These are phyloP conservation scores for Beauveria sp. DNA, from an alignment of 2,329 filamentous ascomycete species.

Conservation along the genomic window DNA sequence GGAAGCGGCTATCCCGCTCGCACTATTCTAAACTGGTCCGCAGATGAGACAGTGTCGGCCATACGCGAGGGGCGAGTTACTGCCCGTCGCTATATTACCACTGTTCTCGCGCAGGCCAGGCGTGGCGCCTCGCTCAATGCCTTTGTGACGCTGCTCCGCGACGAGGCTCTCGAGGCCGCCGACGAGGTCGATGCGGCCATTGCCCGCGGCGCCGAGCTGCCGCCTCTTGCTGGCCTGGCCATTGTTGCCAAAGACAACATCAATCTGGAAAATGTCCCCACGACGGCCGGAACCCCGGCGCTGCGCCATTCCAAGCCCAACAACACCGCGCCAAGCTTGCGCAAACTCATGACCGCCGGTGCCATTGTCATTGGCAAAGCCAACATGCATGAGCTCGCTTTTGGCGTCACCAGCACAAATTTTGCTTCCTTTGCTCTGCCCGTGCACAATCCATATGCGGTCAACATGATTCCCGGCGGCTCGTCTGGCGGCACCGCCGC, in stretches of 20 bases:
- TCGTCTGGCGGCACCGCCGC: slow-evolving; percentile 16
- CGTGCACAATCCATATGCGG: slow-evolving; percentile 14
- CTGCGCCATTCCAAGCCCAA: slow-evolving; percentile 7
- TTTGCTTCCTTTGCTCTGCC: slow-evolving; percentile 13
- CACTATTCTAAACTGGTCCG: slow-evolving; percentile 4
- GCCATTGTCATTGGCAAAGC: slow-evolving; percentile 37
- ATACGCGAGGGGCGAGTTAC: slow-evolving; percentile 6
- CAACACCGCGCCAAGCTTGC: slow-evolving; percentile 15
- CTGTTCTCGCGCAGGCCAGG: not conserved
- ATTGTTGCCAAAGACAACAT: slow-evolving; percentile 18
- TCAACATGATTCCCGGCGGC: slow-evolving; percentile 15
- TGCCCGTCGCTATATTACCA: slow-evolving; percentile 7
- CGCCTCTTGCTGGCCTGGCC: slow-evolving; percentile 17
- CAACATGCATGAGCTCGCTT: slow-evolving; percentile 36
- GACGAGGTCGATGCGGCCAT: slow-evolving; percentile 7
- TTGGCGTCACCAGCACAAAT: slow-evolving; percentile 17
- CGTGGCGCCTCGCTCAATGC: slow-evolving; percentile 5
- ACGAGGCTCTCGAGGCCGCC: slow-evolving; percentile 8
- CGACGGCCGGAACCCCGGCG: slow-evolving; percentile 14
- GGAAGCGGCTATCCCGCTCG: not conserved
- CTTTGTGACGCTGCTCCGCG: slow-evolving; percentile 2
- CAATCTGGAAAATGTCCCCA: slow-evolving; percentile 13
- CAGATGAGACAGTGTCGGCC: slow-evolving; percentile 8
- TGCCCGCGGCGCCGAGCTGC: slow-evolving; percentile 10
- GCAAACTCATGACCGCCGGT: slow-evolving; percentile 18